Conservation (phyloP, 2,329 filamentous ascomycete species). For the Fusarium napiforme region DNA sequence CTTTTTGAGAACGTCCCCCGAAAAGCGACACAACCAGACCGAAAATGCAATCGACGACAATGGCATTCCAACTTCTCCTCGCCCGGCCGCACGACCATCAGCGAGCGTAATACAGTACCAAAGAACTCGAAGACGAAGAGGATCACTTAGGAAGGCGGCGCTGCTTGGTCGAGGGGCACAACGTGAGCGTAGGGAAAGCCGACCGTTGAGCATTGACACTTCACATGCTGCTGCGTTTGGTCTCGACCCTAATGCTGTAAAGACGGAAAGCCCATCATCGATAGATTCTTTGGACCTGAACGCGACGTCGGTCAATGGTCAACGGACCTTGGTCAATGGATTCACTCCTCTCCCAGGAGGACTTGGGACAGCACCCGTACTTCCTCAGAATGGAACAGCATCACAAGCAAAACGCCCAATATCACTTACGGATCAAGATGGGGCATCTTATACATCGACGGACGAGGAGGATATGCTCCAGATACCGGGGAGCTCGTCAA, state of each 20-base stretch:
- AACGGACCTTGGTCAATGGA: constrained; percentile 59
- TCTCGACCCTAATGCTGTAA: constrained; percentile 27
- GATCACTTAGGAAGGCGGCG: constrained; percentile 88
- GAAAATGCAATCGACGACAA: constrained; percentile 54
- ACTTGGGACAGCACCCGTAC: constrained; percentile 21
- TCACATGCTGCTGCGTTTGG: constrained; percentile 44
- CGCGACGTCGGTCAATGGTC: constrained; percentile 56
- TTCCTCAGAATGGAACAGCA: constrained; percentile 17
- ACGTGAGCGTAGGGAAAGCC: constrained; percentile 67
- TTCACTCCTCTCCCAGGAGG: constrained; percentile 52
- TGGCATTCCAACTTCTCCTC: constrained; percentile 50
- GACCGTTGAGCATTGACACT: constrained; percentile 57
- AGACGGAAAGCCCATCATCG: constrained; percentile 38
- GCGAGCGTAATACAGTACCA: constrained; percentile 53
- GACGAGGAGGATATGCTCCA: constrained; percentile 84
- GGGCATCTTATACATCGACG: constrained; percentile 65
- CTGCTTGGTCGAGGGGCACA: constrained; percentile 79
- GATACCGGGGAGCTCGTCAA: constrained; percentile 63
- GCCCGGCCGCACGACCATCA: constrained; percentile 42
- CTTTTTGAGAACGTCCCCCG: constrained; percentile 66
- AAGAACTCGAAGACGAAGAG: constrained; percentile 76
- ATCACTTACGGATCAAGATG: constrained; percentile 33
- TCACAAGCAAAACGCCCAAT: constrained; percentile 30
- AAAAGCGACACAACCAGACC: constrained; percentile 47
- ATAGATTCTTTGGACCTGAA: constrained; percentile 58